A percentile compares a stretch with the other conserved stretches of the same genome.
phyloP scores from a whole-genome alignment of 2,329 filamentous ascomycete genomes.

The Stagonosporopsis tanaceti region DNA sequence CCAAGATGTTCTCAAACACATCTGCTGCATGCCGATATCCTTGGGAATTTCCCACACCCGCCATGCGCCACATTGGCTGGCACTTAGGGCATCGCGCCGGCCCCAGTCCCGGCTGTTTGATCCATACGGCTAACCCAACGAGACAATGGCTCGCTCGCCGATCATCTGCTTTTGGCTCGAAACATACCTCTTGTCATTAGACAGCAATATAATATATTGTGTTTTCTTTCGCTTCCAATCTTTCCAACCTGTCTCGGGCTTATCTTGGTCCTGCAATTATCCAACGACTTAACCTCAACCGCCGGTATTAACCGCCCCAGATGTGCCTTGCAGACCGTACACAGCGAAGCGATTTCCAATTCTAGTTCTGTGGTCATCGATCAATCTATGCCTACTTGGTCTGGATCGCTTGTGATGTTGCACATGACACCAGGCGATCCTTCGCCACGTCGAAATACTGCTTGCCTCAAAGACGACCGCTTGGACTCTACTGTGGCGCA shows the following conservation, averaged over 20 bases:
- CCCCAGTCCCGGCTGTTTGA: slow-evolving; percentile 16
- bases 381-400: not conserved
- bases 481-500: not conserved
- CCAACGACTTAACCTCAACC: slow-evolving; percentile 36
- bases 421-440: slow-evolving; percentile 7
- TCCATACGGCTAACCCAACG: slow-evolving; percentile 33
- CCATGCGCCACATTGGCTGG: slow-evolving; percentile 10
- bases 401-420: slow-evolving; percentile 4
- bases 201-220: slow-evolving; percentile 46
- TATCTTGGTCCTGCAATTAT: slow-evolving; percentile 28
- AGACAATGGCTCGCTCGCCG: slow-evolving; percentile 24
- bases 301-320: slow-evolving; percentile 36
- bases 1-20: slow-evolving; percentile 26
- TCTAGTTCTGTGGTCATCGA: not conserved
- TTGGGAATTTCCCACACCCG: slow-evolving; percentile 28
- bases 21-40: slow-evolving; percentile 31
- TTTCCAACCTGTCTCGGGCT: slow-evolving; percentile 19
- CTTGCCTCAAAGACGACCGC: not conserved
- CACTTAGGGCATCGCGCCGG: slow-evolving; percentile 13
- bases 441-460: not conserved
- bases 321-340: slow-evolving; percentile 12
- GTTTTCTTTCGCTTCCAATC: slow-evolving; percentile 18
- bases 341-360: slow-evolving; percentile 1
- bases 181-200: slow-evolving; percentile 33
- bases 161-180: slow-evolving; percentile 34